Evolutionary conservation across 805 yeast species (phyloP), one percentile per base, ranked within the genome.

Genomic region (Ogataea trehaloabstinens): DNA sequence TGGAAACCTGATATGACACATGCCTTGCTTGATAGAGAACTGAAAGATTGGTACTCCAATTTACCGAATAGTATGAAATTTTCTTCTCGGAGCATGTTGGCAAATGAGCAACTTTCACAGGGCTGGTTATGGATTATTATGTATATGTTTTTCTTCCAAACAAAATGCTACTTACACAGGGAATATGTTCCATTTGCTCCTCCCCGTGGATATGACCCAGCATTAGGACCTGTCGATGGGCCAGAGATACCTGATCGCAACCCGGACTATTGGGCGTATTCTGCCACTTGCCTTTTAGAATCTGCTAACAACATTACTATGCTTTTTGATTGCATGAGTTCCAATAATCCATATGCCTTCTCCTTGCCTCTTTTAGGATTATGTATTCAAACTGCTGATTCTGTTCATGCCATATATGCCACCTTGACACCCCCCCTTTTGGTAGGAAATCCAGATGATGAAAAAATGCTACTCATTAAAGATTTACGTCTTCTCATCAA

Each of bases 161-260:
- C 16, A 11, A 32, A 15, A 17, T 32, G 35, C 17, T 32, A 32
- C 28, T 15, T 32, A 10, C 35, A 32, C 30, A 7, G 28, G 7
- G 25, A 32, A 15, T 32, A 32, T 20, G 12, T 32, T 19, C 30
- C 35, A 6, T 32, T 32, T 32, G 35, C 35, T 32, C 35, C 35
- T 11, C 35, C 35, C 8, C 11, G 13, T 18, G 35, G 35, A 11
- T 32, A 32, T 32, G 35, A 21, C 30, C 35, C 35, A 6, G 35
- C 25, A 7, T 20, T 32, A 8, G 35, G 35, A 11, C 35, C 35
- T 8, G 13, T 19, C 28, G 35, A 32, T 20, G 35, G 28, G 18
- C 35, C 35, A 19, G 28, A 19, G 12, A 32, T 32, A 6, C 20
- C 21, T 30, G 8, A 16, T 16, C 33, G 13, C 19, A 30, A 30